Base-by-base conservation (phyloP, 805 yeast genomes). In the Brettanomyces sp. region DNA sequence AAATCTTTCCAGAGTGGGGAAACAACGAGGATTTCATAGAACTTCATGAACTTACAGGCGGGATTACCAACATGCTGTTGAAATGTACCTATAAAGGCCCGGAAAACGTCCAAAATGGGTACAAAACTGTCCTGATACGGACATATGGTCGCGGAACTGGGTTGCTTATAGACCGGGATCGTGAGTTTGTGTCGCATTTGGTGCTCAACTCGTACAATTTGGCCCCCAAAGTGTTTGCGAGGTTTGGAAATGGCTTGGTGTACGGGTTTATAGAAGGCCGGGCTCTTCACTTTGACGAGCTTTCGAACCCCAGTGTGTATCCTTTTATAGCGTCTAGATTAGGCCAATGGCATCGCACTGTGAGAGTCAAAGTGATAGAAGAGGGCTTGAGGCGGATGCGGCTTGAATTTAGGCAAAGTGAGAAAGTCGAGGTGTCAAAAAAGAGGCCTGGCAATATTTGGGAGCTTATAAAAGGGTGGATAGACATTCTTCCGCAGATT, bases 81-180 rank as follows among this genome's bases (percentile, higher is more conserved):
- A 66, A 72, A 25, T 75, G 81, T 53, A 61, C 63, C 8, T 39
- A 40, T n/a, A 35, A 6, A 12, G 37, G 37, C 22, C 7, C 14
- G n/a, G 8, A n/a, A 35, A 18, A 6, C 37, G n/a, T 7, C 37
- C 45, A 30, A 13, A 11, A 18, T 3, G 22, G 39, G 4, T 22
- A 41, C 36, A 33, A 36, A 7, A 39, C 46, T 21, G 79, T 75
- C 0, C 68, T 84, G 14, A 79, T 84, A 46, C 67, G 93, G 48
- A 80, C 85, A 0, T 84, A 85, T 53, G 93, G 93, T 7, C 73
- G 76, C 47, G 89, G 89, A 11, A 84, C 93, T 1, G 74, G 72
- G 45, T 65, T 79, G 35, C 82, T 84, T 43, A 84, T 84, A 33
- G 89, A 85, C 60, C 67, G 93, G 51, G 80, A 80, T 52, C 66